These are phyloP conservation scores for Pyrenochaeta sp. DNA, from an alignment of 2,329 filamentous ascomycete genomes.

Conservation along the genomic window DNA sequence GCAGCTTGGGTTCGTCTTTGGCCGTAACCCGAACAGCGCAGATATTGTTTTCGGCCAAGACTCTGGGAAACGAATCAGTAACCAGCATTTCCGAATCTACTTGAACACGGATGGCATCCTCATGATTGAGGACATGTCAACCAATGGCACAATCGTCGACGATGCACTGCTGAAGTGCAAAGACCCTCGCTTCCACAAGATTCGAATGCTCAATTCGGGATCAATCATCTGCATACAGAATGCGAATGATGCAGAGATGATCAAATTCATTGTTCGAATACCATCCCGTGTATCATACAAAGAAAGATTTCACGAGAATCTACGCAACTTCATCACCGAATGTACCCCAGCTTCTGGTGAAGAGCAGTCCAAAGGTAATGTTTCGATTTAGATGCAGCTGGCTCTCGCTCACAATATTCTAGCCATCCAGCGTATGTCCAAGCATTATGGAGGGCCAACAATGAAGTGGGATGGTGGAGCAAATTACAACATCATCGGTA, in stretches of 20 bases:
- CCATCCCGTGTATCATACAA: constrained; percentile 74
- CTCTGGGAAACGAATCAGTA: constrained; percentile 78
- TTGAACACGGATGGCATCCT: constrained; percentile 84
- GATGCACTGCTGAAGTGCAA: constrained; percentile 67
- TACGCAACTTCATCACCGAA: constrained; percentile 68
- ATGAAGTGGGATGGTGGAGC: constrained; percentile 83
- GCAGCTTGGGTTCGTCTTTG: constrained; percentile 81
- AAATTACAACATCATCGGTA: constrained; percentile 78
- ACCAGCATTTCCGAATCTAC: constrained; percentile 94
- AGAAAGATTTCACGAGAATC: constrained; percentile 71
- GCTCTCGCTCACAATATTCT: constrained; percentile 3
- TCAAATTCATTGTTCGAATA: constrained; percentile 86
- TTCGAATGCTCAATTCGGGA: constrained; percentile 74
- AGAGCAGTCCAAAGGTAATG: constrained; percentile 29
- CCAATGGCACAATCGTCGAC: constrained; percentile 94
- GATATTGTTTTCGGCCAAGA: constrained; percentile 74
- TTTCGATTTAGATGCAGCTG: too few relatives aligned
- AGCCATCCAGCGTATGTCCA: constrained; percentile 31
- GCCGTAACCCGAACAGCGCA: constrained; percentile 74
- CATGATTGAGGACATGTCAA: constrained; percentile 93
- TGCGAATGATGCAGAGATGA: constrained; percentile 63
- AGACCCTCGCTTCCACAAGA: constrained; percentile 48
- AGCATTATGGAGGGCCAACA: constrained; percentile 55
- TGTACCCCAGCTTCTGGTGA: constrained; percentile 34
- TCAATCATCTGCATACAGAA: constrained; percentile 74